phyloP scores from a whole-genome alignment of 352 stramenopile species.

The Phytophthora tubulina region DNA sequence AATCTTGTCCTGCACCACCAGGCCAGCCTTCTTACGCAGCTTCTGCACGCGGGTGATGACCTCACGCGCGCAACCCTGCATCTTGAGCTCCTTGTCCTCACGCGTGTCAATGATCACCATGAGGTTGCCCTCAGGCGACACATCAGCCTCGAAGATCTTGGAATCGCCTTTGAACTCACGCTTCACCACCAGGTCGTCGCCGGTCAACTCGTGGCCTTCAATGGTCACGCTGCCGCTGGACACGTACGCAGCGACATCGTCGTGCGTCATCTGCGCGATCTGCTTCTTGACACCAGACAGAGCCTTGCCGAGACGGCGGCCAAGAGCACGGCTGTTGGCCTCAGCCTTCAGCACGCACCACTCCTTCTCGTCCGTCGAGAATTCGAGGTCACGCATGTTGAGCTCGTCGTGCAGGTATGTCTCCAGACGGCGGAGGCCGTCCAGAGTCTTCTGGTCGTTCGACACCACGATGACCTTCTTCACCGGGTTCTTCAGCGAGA shows the following conservation, averaged over 20 bases:
- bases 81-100: slow-evolving; percentile 96
- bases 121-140: slow-evolving; percentile 90
- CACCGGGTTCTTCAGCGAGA: slow-evolving; percentile 98
- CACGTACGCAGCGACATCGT: slow-evolving; percentile 75
- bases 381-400: slow-evolving; percentile 95
- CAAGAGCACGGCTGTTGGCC: slow-evolving; percentile 95
- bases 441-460: slow-evolving; percentile 82
- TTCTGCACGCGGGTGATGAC: slow-evolving; percentile 99
- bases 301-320: slow-evolving; percentile 97
- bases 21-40: slow-evolving; percentile 96
- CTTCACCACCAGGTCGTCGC: slow-evolving; percentile 96
- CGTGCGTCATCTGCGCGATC: slow-evolving; percentile 74
- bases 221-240: slow-evolving; percentile 87
- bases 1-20: slow-evolving; percentile 96
- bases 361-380: slow-evolving; percentile 90
- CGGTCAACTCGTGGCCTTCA: slow-evolving; percentile 74
- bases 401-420: slow-evolving; percentile 98
- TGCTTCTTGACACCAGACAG: slow-evolving; percentile 93
- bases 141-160: slow-evolving; percentile 93
- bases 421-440: slow-evolving; percentile 82
- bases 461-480: slow-evolving; percentile 97
- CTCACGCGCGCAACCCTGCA: slow-evolving; percentile 94
- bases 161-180: slow-evolving; percentile 94
- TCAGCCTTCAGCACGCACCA: slow-evolving; percentile 96
- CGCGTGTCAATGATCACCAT: slow-evolving; percentile 96